Conservation (phyloP, 768 basidiomycete species). For the Pleurotus pulmonarius region DNA sequence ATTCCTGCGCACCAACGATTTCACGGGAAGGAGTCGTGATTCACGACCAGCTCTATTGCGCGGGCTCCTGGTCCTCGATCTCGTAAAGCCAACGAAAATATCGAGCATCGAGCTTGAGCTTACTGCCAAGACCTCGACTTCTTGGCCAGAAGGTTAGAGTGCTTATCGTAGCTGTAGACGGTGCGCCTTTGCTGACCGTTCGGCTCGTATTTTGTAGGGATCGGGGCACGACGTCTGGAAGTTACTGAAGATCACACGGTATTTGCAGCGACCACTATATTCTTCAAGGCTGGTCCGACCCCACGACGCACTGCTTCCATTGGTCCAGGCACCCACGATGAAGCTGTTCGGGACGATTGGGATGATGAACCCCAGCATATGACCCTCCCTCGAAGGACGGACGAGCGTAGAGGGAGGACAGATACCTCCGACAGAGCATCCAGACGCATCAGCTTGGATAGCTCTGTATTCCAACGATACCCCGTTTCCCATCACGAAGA, state of each 20-base stretch:
- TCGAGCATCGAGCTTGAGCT: slow-evolving; percentile 82
- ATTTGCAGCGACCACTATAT: slow-evolving; percentile 65
- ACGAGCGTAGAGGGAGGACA: slow-evolving; percentile 6
- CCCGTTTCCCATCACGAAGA: slow-evolving; percentile 30
- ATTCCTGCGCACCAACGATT: slow-evolving; percentile 52
- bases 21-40: slow-evolving; percentile 28
- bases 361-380: slow-evolving; percentile 25
- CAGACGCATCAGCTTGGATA: slow-evolving; percentile 32
- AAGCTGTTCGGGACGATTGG: slow-evolving; percentile 29
- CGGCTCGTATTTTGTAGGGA: slow-evolving; percentile 28
- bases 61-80: slow-evolving; percentile 54
- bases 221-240: slow-evolving; percentile 73
- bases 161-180: background rate
- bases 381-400: slow-evolving; percentile 10
- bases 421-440: slow-evolving; percentile 4
- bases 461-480: slow-evolving; percentile 25
- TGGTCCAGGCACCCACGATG: slow-evolving; percentile 42
- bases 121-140: slow-evolving; percentile 63
- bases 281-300: slow-evolving; percentile 60
- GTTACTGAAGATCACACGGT: slow-evolving; percentile 75
- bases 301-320: slow-evolving; percentile 38
- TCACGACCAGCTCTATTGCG: slow-evolving; percentile 53
- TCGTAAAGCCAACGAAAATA: slow-evolving; percentile 78
- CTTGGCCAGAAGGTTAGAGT: slow-evolving; percentile 82
- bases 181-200: background rate